These are phyloP conservation scores for Fusarium tjaetaba DNA, from an alignment of 2,329 filamentous ascomycete genomes.

Conservation along the genomic window DNA sequence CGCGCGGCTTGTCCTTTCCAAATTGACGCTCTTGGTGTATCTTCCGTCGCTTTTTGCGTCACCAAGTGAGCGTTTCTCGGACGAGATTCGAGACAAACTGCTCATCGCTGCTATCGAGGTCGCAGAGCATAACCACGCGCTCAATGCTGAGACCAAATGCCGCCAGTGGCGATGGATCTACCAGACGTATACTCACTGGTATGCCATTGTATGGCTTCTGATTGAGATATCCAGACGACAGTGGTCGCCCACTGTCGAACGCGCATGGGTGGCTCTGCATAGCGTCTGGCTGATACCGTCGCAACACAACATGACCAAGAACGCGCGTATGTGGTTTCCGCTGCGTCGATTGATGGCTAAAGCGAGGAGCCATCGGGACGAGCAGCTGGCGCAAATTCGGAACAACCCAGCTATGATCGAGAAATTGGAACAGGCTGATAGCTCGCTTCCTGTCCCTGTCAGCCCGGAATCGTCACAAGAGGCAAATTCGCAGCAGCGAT, in stretches of 20 bases:
- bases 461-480: conserved; percentile 43
- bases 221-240: conserved; percentile 59
- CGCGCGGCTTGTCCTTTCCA: conserved; percentile 61
- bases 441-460: conserved; percentile 38
- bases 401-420: conserved; percentile 39
- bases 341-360: conserved; percentile 52
- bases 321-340: conserved; percentile 53
- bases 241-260: conserved; percentile 58
- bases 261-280: conserved; percentile 60
- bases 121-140: conserved; percentile 64
- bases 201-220: conserved; percentile 66
- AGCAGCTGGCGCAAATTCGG: conserved; percentile 49
- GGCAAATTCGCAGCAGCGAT: background rate
- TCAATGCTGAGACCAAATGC: conserved; percentile 61
- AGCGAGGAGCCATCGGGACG: conserved; percentile 50
- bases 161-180: conserved; percentile 68
- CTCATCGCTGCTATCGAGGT: conserved; percentile 63
- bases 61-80: conserved; percentile 49
- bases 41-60: conserved; percentile 60
- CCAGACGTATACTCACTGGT: conserved; percentile 68
- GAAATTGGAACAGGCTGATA: conserved; percentile 45
- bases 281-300: conserved; percentile 52
- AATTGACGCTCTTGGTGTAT: conserved; percentile 65
- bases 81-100: conserved; percentile 55
- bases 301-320: conserved; percentile 41